Conservation (phyloP, 306 rosid species). For the Arachis stenosperma region DNA sequence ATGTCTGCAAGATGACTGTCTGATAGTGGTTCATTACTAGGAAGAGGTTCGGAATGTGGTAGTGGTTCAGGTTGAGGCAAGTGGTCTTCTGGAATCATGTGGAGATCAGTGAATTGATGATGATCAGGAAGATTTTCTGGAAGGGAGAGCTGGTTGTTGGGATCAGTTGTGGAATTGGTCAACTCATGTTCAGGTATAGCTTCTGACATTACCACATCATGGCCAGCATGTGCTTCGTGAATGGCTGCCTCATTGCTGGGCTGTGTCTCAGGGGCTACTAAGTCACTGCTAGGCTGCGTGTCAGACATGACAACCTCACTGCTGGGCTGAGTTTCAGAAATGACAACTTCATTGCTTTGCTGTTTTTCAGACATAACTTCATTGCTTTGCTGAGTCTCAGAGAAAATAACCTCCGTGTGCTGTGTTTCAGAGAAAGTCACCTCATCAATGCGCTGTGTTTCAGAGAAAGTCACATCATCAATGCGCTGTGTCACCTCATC, state of each 20-base stretch:
- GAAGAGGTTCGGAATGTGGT: slow-evolving; percentile 33
- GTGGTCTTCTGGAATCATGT: slow-evolving; percentile 49
- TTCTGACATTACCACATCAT: slow-evolving; percentile 45
- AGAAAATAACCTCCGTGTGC: neutral
- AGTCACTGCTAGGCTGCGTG: slow-evolving; percentile 10
- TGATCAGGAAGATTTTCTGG: slow-evolving; percentile 34
- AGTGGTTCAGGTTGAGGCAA: slow-evolving; percentile 47
- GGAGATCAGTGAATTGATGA: slow-evolving; percentile 34
- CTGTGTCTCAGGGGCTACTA: slow-evolving; percentile 23
- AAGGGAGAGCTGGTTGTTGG: slow-evolving; percentile 37
- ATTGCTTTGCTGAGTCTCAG: slow-evolving; percentile 38
- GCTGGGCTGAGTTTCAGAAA: slow-evolving; percentile 17
- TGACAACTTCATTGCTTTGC: slow-evolving; percentile 4
- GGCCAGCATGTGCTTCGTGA: slow-evolving; percentile 19
- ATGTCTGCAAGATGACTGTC: slow-evolving; percentile 40
- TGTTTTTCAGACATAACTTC: slow-evolving; percentile 26
- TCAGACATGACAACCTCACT: slow-evolving; percentile 24
- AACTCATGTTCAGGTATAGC: slow-evolving; percentile 37
- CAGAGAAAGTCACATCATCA: slow-evolving; percentile 10
- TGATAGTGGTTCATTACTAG: slow-evolving; percentile 38
- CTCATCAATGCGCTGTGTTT: neutral
- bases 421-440: slow-evolving; percentile 19
- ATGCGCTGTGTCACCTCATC: slow-evolving; percentile 3
- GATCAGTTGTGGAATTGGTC: slow-evolving; percentile 32
- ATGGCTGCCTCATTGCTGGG: slow-evolving; percentile 17